Base-by-base conservation (phyloP, 139 green algal species). In the Pseudopediastrum boryanum region DNA sequence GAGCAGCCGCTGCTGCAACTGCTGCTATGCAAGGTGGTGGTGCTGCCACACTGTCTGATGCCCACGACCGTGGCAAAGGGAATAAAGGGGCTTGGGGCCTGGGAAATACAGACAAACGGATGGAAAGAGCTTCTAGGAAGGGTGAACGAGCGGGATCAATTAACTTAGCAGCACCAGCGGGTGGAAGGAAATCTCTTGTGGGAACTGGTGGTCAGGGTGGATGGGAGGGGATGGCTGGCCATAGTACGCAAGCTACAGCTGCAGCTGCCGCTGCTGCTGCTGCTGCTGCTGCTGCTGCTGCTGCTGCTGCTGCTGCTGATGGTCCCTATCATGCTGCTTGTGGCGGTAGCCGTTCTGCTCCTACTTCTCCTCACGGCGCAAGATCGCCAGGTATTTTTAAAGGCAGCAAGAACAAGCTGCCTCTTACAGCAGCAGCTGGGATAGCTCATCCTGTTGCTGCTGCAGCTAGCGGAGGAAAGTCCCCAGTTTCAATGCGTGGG, bases 11-110 rank as follows among this genome's bases (percentile, higher is more conserved):
- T n/a, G n/a, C n/a, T n/a, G n/a, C n/a, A n/a, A n/a, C n/a, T n/a
- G n/a, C n/a, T n/a, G n/a, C n/a, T n/a, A n/a, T n/a, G n/a, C n/a
- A n/a, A n/a, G n/a, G n/a, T n/a, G n/a, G n/a, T n/a, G n/a, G n/a
- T n/a, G n/a, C n/a, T n/a, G n/a, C n/a, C n/a, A n/a, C n/a, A n/a
- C n/a, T n/a, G n/a, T n/a, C n/a, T n/a, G n/a, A n/a, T n/a, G n/a
- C n/a, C n/a, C n/a, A 76, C 33, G 29, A 76, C 35, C 62, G 2
- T 51, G 48, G 48, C 2, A 38, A 65, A 36, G 69, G 46, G 2
- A 76, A 65, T 35, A 76, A 76, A 36, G 69, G 69, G 21, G 69
- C 48, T 5, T 65, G 64, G 48, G 48, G 48, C 48, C 48, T 58
- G 19, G 48, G 48, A 21, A 16, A 16, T 58, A 16, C 48, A 58